phyloP scores from a whole-genome alignment of 345 rosid genomes.

The Ceriops tagal region DNA sequence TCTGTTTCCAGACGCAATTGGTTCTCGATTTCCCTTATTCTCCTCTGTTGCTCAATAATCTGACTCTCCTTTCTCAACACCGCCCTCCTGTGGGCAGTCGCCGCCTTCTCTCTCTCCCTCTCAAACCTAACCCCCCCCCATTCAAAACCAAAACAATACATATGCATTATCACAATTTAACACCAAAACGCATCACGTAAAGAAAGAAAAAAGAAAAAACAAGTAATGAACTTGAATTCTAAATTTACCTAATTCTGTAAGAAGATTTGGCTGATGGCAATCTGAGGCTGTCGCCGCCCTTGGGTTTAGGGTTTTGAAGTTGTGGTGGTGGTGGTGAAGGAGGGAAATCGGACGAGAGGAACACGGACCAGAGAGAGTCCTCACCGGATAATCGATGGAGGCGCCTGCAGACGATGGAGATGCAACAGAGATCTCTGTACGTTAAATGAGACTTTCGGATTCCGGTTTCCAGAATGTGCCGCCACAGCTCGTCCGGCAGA shows the following conservation, averaged over 20 bases:
- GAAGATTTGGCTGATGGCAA: conserved; percentile 28
- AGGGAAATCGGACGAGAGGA: conserved; percentile 54
- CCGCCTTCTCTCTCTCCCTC: conserved; percentile 55
- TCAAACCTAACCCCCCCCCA: conserved; percentile 48
- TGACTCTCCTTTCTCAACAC: conserved; percentile 73
- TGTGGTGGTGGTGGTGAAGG: conserved; percentile 5
- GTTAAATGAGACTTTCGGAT: conserved; percentile 36
- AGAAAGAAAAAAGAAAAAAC: too few species aligned
- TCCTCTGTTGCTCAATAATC: conserved; percentile 47
- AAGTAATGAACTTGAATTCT: neutral
- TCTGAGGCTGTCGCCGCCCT: conserved; percentile 7
- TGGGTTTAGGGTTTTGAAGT: conserved; percentile 9
- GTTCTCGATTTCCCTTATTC: conserved; percentile 46
- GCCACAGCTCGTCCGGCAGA: conserved; percentile 80
- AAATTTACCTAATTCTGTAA: conserved; percentile 48
- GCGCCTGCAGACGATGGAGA: conserved; percentile 74
- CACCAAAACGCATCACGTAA: neutral
- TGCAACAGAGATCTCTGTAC: conserved; percentile 68
- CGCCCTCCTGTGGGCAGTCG: conserved; percentile 53
- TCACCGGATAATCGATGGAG: conserved; percentile 63
- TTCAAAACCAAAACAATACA: neutral
- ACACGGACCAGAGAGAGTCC: conserved; percentile 58
- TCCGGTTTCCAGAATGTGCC: conserved; percentile 58
- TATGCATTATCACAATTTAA: neutral
- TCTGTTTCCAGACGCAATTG: conserved; percentile 44